Conservation (phyloP, 192 early-diverging fungal species). For the Spinellus fusiger region DNA sequence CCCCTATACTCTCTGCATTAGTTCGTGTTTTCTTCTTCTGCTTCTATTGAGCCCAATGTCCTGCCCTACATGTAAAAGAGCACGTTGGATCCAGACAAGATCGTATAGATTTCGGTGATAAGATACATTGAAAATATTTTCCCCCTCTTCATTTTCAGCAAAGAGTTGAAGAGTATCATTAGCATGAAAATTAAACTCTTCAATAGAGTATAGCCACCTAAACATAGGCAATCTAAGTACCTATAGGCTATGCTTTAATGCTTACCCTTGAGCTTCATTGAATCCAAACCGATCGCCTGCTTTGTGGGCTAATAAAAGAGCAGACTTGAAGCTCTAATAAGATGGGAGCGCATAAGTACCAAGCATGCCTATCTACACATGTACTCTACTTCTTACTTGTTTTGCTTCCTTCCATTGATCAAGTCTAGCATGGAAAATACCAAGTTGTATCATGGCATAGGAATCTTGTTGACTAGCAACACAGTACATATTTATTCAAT, state of each 20-base stretch:
- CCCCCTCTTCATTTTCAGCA: background rate
- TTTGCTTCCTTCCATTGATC: background rate
- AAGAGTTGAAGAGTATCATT: background rate
- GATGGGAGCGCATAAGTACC: background rate
- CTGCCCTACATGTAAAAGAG: background rate
- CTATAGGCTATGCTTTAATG: too few relatives aligned
- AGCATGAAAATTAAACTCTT: too few relatives aligned
- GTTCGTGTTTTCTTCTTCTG: too few relatives aligned
- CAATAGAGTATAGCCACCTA: too few relatives aligned
- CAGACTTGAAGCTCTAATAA: background rate
- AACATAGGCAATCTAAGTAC: too few relatives aligned
- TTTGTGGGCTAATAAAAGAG: background rate
- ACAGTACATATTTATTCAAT: too few relatives aligned
- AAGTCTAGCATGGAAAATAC: background rate
- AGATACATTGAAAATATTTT: background rate
- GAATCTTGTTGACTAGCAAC: background rate
- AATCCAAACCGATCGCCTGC: background rate
- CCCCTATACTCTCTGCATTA: too few relatives aligned
- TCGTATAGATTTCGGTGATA: background rate
- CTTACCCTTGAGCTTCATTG: background rate
- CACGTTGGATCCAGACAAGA: background rate
- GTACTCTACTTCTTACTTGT: background rate
- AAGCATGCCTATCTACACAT: too few relatives aligned
- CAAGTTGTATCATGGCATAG: background rate
- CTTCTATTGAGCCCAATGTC: background rate